Evolutionary conservation across 345 rosid species (phyloP).

Genomic region (Combretum micranthum): DNA sequence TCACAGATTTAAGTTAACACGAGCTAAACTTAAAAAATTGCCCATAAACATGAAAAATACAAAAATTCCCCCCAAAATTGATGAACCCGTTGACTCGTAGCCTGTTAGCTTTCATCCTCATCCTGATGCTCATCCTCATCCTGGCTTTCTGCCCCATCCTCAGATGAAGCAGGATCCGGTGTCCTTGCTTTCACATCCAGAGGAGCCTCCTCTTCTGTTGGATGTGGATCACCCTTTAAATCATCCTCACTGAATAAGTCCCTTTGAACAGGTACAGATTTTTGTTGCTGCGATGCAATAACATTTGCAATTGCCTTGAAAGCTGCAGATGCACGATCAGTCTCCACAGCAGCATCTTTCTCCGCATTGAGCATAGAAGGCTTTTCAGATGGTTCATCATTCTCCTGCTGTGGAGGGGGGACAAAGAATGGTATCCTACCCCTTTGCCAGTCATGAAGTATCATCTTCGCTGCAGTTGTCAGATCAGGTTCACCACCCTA

Average conservation of each 20-base stretch:
- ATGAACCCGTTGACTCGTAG: background rate
- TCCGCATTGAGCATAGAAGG: constrained; percentile 30
- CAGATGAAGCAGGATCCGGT: background rate
- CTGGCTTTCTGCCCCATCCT: constrained; percentile 1
- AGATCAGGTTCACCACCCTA: constrained; percentile 94
- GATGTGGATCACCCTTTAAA: constrained; percentile 24
- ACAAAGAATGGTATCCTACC: constrained; percentile 88
- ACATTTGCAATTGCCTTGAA: constrained; percentile 67
- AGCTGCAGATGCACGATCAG: constrained; percentile 51
- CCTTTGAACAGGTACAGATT: constrained; percentile 65
- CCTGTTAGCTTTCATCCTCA: background rate
- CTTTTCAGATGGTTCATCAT: constrained; percentile 17
- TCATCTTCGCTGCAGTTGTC: constrained; percentile 83
- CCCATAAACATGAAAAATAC: too few species aligned
- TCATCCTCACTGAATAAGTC: constrained; percentile 66
- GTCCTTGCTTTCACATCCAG: constrained; percentile 6
- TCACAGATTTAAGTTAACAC: too few species aligned
- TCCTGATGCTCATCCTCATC: background rate
- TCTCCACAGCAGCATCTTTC: constrained; percentile 43
- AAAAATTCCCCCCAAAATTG: background rate
- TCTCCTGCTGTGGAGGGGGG: constrained; percentile 56
- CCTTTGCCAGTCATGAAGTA: constrained; percentile 97
- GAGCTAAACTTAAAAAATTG: too few species aligned
- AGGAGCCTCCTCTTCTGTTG: too few species aligned
- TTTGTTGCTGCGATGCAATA: constrained; percentile 69